Evolutionary conservation across 257 asterid species (phyloP).

Genomic region (Pogostemon cablin): DNA sequence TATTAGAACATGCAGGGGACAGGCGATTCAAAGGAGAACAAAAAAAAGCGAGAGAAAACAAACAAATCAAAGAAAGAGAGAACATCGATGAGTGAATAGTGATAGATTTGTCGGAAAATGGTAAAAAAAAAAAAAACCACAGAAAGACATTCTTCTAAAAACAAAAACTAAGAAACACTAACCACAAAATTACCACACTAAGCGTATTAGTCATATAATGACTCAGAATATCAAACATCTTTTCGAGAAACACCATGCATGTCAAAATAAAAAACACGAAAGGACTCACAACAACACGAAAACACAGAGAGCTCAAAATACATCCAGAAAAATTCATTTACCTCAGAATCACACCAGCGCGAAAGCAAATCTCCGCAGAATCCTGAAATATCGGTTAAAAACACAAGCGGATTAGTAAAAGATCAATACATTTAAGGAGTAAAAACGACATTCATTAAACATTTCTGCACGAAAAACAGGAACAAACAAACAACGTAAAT

Average conservation of each 20-base stretch:
- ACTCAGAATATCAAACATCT: slow-evolving; percentile 1
- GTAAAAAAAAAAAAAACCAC: neutral
- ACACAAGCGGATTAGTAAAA: neutral
- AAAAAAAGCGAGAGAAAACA: neutral
- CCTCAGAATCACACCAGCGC: slow-evolving; percentile 14
- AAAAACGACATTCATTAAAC: neutral
- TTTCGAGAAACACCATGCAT: slow-evolving; percentile 20
- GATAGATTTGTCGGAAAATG: neutral
- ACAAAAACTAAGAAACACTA: neutral
- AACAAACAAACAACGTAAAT: neutral
- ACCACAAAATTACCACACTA: neutral
- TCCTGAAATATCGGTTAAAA: neutral
- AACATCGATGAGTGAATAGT: neutral
- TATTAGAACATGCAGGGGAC: too few species aligned
- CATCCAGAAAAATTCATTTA: neutral
- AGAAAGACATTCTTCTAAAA: neutral
- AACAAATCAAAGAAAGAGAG: neutral
- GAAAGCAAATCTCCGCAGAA: neutral
- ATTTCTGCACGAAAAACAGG: neutral
- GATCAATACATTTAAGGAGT: neutral
- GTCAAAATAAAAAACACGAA: neutral
- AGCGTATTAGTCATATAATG: neutral
- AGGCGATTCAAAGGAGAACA: too few species aligned
- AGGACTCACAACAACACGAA: neutral
- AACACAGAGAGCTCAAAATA: neutral